Conservation (phyloP, 495 filamentous ascomycete species). For the Trichocladium antarcticum region DNA sequence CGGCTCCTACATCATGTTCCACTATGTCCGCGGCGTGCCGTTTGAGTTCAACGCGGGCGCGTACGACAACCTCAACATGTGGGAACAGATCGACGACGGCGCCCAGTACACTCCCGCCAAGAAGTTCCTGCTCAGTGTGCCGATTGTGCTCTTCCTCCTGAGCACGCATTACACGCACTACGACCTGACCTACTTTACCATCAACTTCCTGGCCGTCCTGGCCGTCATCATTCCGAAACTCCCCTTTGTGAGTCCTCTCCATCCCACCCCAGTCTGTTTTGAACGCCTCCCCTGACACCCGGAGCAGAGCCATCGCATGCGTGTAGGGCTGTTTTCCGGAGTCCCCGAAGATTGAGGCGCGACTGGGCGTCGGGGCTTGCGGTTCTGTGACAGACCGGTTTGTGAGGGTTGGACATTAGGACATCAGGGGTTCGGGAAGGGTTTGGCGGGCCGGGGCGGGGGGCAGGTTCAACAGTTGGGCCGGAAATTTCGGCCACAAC, state of each 20-base stretch:
- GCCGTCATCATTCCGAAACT: slow-evolving; percentile 92
- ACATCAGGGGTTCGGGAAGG: neutral
- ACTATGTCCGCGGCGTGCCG: slow-evolving; percentile 93
- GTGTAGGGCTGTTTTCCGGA: slow-evolving; percentile 54
- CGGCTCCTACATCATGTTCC: slow-evolving; percentile 98
- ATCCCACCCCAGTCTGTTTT: neutral
- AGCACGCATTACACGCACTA: slow-evolving; percentile 99
- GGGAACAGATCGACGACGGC: slow-evolving; percentile 99
- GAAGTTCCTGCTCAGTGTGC: slow-evolving; percentile 92
- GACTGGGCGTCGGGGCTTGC: slow-evolving; percentile 14
- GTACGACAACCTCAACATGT: slow-evolving; percentile 99
- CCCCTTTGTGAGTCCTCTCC: slow-evolving; percentile 59
- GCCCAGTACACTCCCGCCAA: slow-evolving; percentile 97
- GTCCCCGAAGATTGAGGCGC: slow-evolving; percentile 42
- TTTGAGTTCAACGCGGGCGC: slow-evolving; percentile 99
- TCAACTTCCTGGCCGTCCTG: slow-evolving; percentile 87
- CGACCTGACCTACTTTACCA: slow-evolving; percentile 87
- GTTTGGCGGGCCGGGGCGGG: too few species aligned
- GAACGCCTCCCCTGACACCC: slow-evolving; percentile 4
- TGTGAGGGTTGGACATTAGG: neutral
- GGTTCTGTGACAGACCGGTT: slow-evolving; percentile 14
- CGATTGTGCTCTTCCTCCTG: slow-evolving; percentile 84
- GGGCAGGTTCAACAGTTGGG: too few species aligned
- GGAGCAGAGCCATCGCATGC: slow-evolving; percentile 56
- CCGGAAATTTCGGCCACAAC: too few species aligned